Evolutionary conservation across 192 early-diverging fungal species (phyloP), one percentile per base, ranked within the genome.

Genomic region (Dimargaris xerosporica): DNA sequence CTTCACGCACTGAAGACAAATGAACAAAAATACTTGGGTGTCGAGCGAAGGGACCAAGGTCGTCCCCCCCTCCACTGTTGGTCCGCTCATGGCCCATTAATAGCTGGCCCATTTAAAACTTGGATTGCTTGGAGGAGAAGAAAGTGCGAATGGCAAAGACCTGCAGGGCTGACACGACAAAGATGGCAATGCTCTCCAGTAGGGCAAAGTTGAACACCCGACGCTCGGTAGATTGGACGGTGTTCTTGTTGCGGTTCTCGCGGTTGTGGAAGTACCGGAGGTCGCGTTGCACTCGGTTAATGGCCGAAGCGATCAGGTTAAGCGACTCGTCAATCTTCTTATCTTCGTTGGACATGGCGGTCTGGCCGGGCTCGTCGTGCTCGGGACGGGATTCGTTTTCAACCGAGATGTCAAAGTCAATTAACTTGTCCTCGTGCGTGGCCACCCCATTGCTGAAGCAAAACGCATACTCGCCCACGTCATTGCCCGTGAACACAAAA

Each of bases 361-460:
- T 71, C 65, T 85, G 79, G 56, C 75, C 75, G 11, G 75, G 71
- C 59, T 74, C 77, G 44, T 75, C 66, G 61, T 76, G 71, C 62
- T 85, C 77, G 6, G 80, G 69, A 28, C 85, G 82, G 29, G 73
- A 75, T 75, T 96, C 93, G 72, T 94, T 81, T 71, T 99, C 92
- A 17, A 93, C 78, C 0, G 83, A 79, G 62, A 98, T 89, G 65
- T 98, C 96, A 73, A 98, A 94, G 69, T 98, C 96, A 31, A 99
- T 79, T 10, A 85, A 73, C 68, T 99, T 99, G 67, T 96, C 92
- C 16, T 88, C 84, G 80, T 93, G 94, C 13, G 92, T 91, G 28
- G 91, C 88, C 81, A 94, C 86, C 43, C 81, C 80, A 68, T 99
- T 99, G 65, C 85, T 87, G 79, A 99, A 99, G 80, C 96, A 99